A percentile compares a stretch with the other conserved stretches of the same genome.
phyloP scores from a whole-genome alignment of 495 filamentous ascomycete genomes.

The Penicillium manginii region DNA sequence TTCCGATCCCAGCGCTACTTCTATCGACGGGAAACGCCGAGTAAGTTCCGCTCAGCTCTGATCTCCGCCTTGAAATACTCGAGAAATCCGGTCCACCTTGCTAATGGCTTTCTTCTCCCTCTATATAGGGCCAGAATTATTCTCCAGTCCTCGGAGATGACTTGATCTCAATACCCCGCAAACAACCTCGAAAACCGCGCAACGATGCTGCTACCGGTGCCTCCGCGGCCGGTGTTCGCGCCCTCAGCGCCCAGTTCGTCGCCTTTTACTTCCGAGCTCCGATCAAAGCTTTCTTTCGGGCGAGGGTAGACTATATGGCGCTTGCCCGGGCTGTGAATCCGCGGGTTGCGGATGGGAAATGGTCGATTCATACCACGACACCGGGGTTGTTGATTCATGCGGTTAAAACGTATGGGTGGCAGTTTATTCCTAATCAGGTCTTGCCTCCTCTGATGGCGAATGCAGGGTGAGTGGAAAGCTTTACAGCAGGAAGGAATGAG shows the following conservation, averaged over 20 bases:
- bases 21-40: background rate
- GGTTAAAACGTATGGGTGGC: conserved; percentile 79
- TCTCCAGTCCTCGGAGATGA: conserved; percentile 4
- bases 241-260: conserved; percentile 74
- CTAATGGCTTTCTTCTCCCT: background rate
- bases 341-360: conserved; percentile 55
- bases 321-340: conserved; percentile 73
- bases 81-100: too few relatives aligned
- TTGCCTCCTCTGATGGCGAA: conserved; percentile 87
- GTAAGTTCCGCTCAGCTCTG: background rate
- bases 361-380: conserved; percentile 75
- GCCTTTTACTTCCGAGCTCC: conserved; percentile 91
- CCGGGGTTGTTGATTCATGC: conserved; percentile 80
- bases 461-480: conserved; percentile 51
- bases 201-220: conserved; percentile 76
- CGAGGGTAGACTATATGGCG: conserved; percentile 81
- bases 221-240: conserved; percentile 79
- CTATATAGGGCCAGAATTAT: background rate
- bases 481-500: conserved; percentile 2
- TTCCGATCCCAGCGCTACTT: background rate
- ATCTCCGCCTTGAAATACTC: background rate
- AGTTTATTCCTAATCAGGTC: conserved; percentile 84
- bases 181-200: conserved; percentile 38
- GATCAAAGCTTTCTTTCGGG: conserved; percentile 87
- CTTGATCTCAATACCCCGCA: background rate